These are phyloP conservation scores for Pseudogymnoascus destructans DNA, from an alignment of 2,329 filamentous ascomycete species.

Conservation along the genomic window DNA sequence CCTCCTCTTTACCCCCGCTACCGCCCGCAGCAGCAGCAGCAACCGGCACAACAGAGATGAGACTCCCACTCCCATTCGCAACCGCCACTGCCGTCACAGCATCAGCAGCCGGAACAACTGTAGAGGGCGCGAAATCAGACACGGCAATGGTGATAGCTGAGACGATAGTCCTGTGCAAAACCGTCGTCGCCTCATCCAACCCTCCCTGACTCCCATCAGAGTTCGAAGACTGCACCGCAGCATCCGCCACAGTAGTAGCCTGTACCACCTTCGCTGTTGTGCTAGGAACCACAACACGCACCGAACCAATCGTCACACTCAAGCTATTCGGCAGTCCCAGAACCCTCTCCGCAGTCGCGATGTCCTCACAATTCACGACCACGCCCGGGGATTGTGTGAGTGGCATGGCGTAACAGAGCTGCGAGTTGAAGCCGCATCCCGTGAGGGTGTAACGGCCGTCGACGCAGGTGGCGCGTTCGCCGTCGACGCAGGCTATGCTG, in stretches of 20 bases:
- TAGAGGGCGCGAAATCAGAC: neutral
- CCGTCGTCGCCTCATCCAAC: neutral
- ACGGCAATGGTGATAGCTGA: neutral
- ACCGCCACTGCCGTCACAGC: neutral
- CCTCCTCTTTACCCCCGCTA: neutral
- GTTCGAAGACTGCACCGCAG: neutral
- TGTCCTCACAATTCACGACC: constrained; percentile 35
- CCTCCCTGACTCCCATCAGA: neutral
- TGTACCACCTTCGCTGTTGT: neutral
- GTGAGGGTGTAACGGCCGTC: constrained; percentile 32
- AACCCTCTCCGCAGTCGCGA: constrained; percentile 30
- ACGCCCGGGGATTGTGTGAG: constrained; percentile 37
- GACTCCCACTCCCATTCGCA: neutral
- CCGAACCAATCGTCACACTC: neutral
- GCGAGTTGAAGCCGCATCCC: constrained; percentile 18
- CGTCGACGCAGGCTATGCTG: constrained; percentile 41
- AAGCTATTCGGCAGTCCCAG: constrained; percentile 26
- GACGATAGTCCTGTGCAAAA: neutral
- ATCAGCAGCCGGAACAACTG: neutral
- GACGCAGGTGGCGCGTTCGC: constrained; percentile 35
- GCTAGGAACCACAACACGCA: neutral
- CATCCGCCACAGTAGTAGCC: neutral
- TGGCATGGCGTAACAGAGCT: constrained; percentile 39
- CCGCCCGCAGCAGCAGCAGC: neutral
- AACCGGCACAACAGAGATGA: constrained; percentile 1